Evolutionary conservation across 768 basidiomycete genomes (phyloP), one percentile per base, ranked within the genome.

Genomic region (Boletus rubroflammeus): DNA sequence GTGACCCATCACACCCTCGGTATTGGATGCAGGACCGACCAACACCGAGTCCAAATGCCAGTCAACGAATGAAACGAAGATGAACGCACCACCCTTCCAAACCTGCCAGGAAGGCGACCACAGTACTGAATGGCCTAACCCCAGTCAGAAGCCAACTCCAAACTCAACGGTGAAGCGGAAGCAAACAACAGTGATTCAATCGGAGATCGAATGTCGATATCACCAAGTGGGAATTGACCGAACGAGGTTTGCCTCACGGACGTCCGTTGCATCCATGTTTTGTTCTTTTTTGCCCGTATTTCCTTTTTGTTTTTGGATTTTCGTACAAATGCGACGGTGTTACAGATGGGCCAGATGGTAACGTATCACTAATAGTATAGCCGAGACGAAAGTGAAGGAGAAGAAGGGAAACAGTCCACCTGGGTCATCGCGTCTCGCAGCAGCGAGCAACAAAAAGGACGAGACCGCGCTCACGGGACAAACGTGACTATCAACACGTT

Each of bases 401-500:
- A n/a, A 21, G 23, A 19, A 32, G 8, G 13, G 17, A 23, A 19
- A 21, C 28, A 21, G 21, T 46, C 62, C 53, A 47, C 45, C 60
- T 15, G 42, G 51, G 41, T n/a, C 55, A 11, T 21, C 47, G n/a
- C 38, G 23, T 14, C 26, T 13, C 32, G 6, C 32, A 47, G 32
- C 47, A 50, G 23, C 38, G 14, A 36, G n/a, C 32, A n/a, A 14
- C 32, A 19, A 31, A 8, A 21, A 26, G 3, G 7, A 28, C 5
- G 26, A n/a, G 14, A 34, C 21, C 8, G 47, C 53, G 26, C 39
- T 78, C 72, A 86, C 44, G 84, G 82, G 58, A 90, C 81, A 57
- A 76, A 90, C 5, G 83, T 81, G 23, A 90, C 85, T 43, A 91
- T 61, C 48, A 90, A 67, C n/a, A 83, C 80, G 67, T 91, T 90